These are phyloP conservation scores for Nitzschia sp. DNA, from an alignment of 108 stramenopile genomes.

Conservation along the genomic window DNA sequence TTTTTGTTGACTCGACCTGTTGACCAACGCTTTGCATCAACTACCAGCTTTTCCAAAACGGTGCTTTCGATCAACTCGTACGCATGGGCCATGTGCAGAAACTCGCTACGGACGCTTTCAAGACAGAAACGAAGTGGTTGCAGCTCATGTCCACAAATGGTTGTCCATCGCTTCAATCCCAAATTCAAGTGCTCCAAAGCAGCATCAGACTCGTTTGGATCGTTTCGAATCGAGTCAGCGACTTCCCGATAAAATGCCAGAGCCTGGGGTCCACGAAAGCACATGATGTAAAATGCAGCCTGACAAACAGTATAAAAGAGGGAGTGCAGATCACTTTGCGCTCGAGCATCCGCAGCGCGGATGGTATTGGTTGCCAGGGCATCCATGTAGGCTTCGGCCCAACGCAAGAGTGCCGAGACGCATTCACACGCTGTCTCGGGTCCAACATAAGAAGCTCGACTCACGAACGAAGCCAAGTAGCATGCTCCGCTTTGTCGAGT, in stretches of 20 bases:
- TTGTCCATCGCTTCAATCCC: slow-evolving; percentile 60
- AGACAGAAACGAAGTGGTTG: slow-evolving; percentile 91
- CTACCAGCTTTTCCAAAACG: slow-evolving; percentile 32
- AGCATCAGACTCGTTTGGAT: slow-evolving; percentile 5
- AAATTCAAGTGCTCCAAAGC: slow-evolving; percentile 52
- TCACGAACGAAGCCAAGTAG: slow-evolving; percentile 94
- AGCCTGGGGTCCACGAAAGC: slow-evolving; percentile 88
- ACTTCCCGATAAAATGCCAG: slow-evolving; percentile 57
- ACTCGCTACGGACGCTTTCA: slow-evolving; percentile 91
- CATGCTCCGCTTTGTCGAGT: slow-evolving; percentile 86
- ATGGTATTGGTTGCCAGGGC: slow-evolving; percentile 35
- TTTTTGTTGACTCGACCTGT: slow-evolving; percentile 38
- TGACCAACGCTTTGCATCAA: slow-evolving; percentile 30
- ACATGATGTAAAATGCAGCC: slow-evolving; percentile 96
- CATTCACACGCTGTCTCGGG: slow-evolving; percentile 76
- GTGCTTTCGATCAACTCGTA: slow-evolving; percentile 32
- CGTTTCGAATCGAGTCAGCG: slow-evolving; percentile 4
- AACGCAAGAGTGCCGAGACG: slow-evolving; percentile 75
- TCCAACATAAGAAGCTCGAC: slow-evolving; percentile 80
- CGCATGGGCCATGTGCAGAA: slow-evolving; percentile 77
- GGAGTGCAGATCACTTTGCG: slow-evolving; percentile 69
- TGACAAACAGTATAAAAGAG: slow-evolving; percentile 95
- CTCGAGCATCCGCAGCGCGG: slow-evolving; percentile 45
- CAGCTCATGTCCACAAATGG: slow-evolving; percentile 60
- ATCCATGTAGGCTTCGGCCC: slow-evolving; percentile 84